Evolutionary conservation across 176 grass and related monocot genomes (phyloP).

Genomic region (Rhynchospora tenuis): DNA sequence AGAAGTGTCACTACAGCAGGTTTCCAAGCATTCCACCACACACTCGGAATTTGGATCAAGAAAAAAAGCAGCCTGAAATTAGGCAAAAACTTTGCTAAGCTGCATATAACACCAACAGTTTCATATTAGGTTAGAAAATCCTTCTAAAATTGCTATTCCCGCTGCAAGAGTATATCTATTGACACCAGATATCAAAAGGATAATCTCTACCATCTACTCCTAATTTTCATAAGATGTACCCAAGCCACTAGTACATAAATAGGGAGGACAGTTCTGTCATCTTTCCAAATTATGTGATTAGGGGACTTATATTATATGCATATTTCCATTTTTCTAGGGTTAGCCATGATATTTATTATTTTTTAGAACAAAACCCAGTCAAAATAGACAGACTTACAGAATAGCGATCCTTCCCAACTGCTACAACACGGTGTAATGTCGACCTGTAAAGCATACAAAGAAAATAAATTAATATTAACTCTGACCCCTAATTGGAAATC

Average conservation of each 20-base stretch:
- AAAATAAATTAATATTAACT: too few species aligned
- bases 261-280: not conserved
- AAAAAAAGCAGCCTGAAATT: conserved; percentile 64
- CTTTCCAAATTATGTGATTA: too few species aligned
- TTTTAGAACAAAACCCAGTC: not conserved
- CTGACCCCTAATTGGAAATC: conserved; percentile 26
- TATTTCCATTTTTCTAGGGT: not conserved
- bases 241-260: not conserved
- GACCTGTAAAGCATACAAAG: too few species aligned
- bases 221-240: not conserved
- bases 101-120: not conserved
- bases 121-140: not conserved
- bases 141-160: not conserved
- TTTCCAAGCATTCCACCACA: conserved; percentile 68
- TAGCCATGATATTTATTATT: not conserved
- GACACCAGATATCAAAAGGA: not conserved
- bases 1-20: conserved; percentile 49
- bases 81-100: conserved; percentile 7
- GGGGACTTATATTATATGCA: not conserved
- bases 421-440: conserved; percentile 57
- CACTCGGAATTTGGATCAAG: conserved; percentile 51
- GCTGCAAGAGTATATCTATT: not conserved
- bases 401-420: conserved; percentile 63
- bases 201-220: not conserved
- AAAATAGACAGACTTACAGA: conserved; percentile 45